Conservation (phyloP, 2,329 filamentous ascomycete species). For the Xylogone sp. region DNA sequence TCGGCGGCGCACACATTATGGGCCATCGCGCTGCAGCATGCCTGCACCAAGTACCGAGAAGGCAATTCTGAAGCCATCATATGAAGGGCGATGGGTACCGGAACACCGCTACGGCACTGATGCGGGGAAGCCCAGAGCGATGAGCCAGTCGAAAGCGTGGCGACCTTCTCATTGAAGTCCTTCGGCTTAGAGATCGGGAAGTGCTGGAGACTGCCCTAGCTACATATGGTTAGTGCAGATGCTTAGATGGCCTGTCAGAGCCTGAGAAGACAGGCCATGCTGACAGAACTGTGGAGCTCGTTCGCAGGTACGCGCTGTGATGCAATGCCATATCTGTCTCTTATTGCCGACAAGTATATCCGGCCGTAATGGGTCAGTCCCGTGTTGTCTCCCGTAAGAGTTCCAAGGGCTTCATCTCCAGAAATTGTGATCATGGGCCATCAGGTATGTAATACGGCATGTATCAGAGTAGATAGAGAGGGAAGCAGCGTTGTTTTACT, state of each 20-base stretch:
- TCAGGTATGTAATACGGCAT: too few relatives aligned
- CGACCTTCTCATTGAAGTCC: not conserved
- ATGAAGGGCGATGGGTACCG: not conserved
- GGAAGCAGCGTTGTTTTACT: too few relatives aligned
- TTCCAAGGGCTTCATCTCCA: too few relatives aligned
- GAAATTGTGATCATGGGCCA: too few relatives aligned
- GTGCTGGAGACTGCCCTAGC: not conserved
- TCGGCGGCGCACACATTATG: slow-evolving; percentile 6
- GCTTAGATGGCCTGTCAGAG: not conserved
- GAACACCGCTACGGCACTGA: slow-evolving; percentile 2
- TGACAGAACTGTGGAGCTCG: not conserved
- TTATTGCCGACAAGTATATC: too few relatives aligned
- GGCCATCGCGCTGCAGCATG: slow-evolving; percentile 6
- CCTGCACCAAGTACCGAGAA: slow-evolving; percentile 3
- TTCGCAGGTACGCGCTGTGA: too few relatives aligned
- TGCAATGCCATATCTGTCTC: too few relatives aligned
- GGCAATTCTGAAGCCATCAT: slow-evolving; percentile 2
- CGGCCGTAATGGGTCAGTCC: too few relatives aligned
- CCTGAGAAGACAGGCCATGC: not conserved
- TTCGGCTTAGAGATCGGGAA: not conserved
- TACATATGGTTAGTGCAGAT: not conserved
- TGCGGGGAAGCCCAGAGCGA: not conserved
- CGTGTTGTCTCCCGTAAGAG: too few relatives aligned
- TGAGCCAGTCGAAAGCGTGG: not conserved
- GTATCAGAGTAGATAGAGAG: too few relatives aligned